Base-by-base conservation (phyloP, 176 grass and related monocot species). In the Oryza officinalis region DNA sequence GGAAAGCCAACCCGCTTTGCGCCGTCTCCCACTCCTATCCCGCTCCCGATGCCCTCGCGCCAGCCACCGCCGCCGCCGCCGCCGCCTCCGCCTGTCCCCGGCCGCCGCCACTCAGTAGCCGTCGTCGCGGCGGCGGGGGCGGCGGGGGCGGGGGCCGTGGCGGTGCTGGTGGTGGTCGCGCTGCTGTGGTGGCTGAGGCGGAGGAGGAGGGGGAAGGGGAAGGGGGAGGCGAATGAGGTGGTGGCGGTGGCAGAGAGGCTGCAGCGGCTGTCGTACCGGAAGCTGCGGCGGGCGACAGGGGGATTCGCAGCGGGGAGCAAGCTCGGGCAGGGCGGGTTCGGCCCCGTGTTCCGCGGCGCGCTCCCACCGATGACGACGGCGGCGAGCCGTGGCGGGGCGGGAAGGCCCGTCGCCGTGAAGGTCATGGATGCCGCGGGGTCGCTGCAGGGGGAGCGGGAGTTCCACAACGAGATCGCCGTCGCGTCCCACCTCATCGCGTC, bases 391-490 rank as follows among this genome's bases (percentile, higher is more conserved):
- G 30, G 63, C 0, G 70, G 65, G 0, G 78, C 84, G 2, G 75
- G 71, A 10, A 67, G 90, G n/a, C 79, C 67, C 22, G 80, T 91
- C 10, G 93, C 93, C 8, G 88, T 97, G 27, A 97, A 97, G 84
- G 84, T 97, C 63, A 97, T 93, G 91, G 89, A 90, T 37, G 86
- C 91, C 25, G 85, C 63, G 1, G 87, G 89, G 13, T 97, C 94
- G 0, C 94, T 97, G 2, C 94, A 93, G 87, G 94, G 94, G n/a
- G 94, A 97, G 70, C 94, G 94, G 54, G 94, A 97, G 91, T 97
- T 93, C 81, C 83, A 89, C 52, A 97, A 93, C 75, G 94, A 97
- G 89, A 88, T 97, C 69, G 81, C 87, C 14, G 75, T 93, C 35
- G 89, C 91, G 52, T 72, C 89, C 63, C 84, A 87, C 65, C 65